These are phyloP conservation scores for Silybum marianum DNA, from an alignment of 129 eudicot species.

Conservation along the genomic window DNA sequence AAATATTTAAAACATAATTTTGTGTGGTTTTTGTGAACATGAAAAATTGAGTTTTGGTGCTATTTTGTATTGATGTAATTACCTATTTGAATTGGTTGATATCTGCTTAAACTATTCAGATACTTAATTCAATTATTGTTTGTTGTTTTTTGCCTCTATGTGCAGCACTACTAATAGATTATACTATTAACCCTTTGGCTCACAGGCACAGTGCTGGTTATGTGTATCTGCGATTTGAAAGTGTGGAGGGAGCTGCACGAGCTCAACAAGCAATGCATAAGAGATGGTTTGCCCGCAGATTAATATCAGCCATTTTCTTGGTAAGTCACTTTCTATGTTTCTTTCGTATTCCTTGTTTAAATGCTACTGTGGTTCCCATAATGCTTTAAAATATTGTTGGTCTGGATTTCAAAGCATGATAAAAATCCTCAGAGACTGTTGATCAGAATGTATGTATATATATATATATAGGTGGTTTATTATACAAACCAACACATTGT, in stretches of 20 bases:
- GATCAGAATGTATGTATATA: too few species aligned
- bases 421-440: too few species aligned
- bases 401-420: not conserved
- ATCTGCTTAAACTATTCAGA: too few species aligned
- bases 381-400: not conserved
- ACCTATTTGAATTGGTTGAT: too few species aligned
- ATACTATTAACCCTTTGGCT: not conserved
- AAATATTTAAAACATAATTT: too few species aligned
- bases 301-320: conserved; percentile 91
- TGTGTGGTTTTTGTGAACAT: too few species aligned
- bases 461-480: too few species aligned
- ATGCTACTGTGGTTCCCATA: not conserved
- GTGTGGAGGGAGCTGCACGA: conserved; percentile 73
- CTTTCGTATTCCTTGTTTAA: not conserved
- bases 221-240: conserved; percentile 84
- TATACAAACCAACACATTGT: too few species aligned
- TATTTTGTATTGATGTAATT: too few species aligned
- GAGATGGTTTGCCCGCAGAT: conserved; percentile 94
- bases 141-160: too few species aligned
- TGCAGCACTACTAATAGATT: not conserved
- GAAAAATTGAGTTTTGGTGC: too few species aligned
- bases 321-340: conserved; percentile 30
- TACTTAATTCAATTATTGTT: too few species aligned
- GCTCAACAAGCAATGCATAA: conserved; percentile 96
- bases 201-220: conserved; percentile 88